Base-by-base conservation (phyloP, 768 basidiomycete genomes). In the Bullera alba region DNA sequence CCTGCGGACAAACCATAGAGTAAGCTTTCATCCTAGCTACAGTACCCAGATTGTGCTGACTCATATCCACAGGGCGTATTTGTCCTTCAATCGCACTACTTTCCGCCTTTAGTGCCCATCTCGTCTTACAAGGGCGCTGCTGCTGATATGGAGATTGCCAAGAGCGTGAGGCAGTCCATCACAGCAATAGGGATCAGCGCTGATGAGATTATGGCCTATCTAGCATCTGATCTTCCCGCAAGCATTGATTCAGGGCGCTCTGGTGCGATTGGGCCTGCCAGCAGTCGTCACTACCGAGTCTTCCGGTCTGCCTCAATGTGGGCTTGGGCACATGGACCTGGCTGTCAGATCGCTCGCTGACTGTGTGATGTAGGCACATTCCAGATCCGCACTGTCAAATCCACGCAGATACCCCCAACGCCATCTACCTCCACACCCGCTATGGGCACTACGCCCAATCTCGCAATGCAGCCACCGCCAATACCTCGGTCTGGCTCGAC, bases 1-100 rank as follows among this genome's bases (percentile, higher is more conserved):
- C 70, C 75, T 96, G 51, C 81, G 91, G 38, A 96, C 91, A 15
- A 96, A 96, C 69, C 92, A 93, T 71, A 78, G 91, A 42, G 90
- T 90, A 65, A 34, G 81, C 75, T 23, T 30, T 17, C 37, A n/a
- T n/a, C n/a, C n/a, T 6, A 36, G 37, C 25, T 30, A 27, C 21
- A 7, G 7, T 8, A 32, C 46, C 10, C 26, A 3, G n/a, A 26
- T 26, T 28, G 6, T 17, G 23, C 42, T 54, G 34, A 50, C 22
- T 15, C 28, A 29, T 45, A 27, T 38, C 5, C 10, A 27, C n/a
- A 93, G 89, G 91, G 91, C 4, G 83, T 92, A 15, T 95, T 91
- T 56, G 92, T 95, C 3, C 77, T 96, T 1, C 90, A 93, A 72
- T 91, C 95, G 58, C 88, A 90, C 60, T 72, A 81, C 0, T 95